phyloP scores from a whole-genome alignment of 164 flowering plant genomes.

The Malania oleifera region DNA sequence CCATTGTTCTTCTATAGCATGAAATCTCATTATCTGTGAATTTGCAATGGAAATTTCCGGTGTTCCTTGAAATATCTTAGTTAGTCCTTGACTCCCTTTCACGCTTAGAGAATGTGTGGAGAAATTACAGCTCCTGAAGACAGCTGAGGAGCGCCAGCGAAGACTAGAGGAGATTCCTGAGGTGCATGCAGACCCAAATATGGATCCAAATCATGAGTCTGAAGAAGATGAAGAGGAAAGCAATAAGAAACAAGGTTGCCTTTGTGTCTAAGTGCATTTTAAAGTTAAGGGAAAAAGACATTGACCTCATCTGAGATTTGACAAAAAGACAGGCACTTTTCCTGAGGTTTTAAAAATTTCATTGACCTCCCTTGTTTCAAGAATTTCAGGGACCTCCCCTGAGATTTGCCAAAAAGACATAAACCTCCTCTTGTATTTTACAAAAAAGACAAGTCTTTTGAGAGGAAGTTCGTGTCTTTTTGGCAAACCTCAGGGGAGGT shows the following conservation, averaged over 20 bases:
- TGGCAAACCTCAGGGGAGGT: too few species aligned
- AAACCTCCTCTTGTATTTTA: too few species aligned
- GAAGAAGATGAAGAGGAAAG: constrained; percentile 70
- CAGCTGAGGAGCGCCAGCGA: constrained; percentile 81
- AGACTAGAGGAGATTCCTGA: constrained; percentile 79
- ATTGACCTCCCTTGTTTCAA: too few species aligned
- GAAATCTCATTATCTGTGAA: neutral
- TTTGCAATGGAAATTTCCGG: neutral
- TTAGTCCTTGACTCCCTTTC: constrained; percentile 57
- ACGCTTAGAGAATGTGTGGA: constrained; percentile 96
- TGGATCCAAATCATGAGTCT: constrained; percentile 89
- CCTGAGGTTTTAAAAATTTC: too few species aligned
- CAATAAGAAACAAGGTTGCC: constrained; percentile 52
- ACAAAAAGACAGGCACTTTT: too few species aligned
- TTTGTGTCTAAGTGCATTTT: constrained; percentile 2
- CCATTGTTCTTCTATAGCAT: neutral
- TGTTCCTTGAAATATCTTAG: neutral
- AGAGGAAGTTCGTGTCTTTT: too few species aligned
- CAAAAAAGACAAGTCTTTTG: too few species aligned
- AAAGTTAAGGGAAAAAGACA: too few species aligned
- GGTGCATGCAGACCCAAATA: constrained; percentile 83
- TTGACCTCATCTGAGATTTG: too few species aligned
- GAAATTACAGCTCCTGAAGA: constrained; percentile 73
- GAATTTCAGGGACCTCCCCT: too few species aligned
- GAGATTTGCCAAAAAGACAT: too few species aligned